Percentiles rank a stretch among this genome's conserved stretches.
These are phyloP conservation scores for Phytophthora capsici DNA, from an alignment of 352 stramenopile genomes.

Conservation along the genomic window DNA sequence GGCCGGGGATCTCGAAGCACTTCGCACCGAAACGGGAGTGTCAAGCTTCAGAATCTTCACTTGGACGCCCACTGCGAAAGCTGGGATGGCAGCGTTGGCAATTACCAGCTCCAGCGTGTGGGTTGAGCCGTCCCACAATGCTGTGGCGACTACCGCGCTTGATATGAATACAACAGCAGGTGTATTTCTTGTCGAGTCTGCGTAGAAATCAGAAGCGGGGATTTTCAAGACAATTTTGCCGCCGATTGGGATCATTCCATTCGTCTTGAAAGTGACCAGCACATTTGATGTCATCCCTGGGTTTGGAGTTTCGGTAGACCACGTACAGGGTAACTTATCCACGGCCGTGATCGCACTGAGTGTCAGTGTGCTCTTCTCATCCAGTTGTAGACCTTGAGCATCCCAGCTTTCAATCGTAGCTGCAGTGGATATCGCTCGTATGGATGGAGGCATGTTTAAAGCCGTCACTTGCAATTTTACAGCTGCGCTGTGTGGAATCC, in stretches of 20 bases:
- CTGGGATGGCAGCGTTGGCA: slow-evolving; percentile 32
- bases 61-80: slow-evolving; percentile 36
- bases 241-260: slow-evolving; percentile 43
- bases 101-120: slow-evolving; percentile 28
- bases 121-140: slow-evolving; percentile 33
- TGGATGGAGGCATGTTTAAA: slow-evolving; percentile 55
- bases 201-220: slow-evolving; percentile 46
- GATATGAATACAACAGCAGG: slow-evolving; percentile 38
- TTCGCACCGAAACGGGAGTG: slow-evolving; percentile 51
- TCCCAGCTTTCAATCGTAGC: slow-evolving; percentile 63
- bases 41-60: slow-evolving; percentile 48
- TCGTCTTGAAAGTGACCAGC: slow-evolving; percentile 53
- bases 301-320: slow-evolving; percentile 46
- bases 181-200: slow-evolving; percentile 23
- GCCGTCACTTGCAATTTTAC: slow-evolving; percentile 48
- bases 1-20: slow-evolving; percentile 19
- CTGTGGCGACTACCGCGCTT: slow-evolving; percentile 13
- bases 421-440: slow-evolving; percentile 30
- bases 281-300: slow-evolving; percentile 57
- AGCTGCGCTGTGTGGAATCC: slow-evolving; percentile 33
- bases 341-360: slow-evolving; percentile 51
- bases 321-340: slow-evolving; percentile 38
- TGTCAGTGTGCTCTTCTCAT: slow-evolving; percentile 39
- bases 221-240: slow-evolving; percentile 51
- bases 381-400: slow-evolving; percentile 40